Evolutionary conservation across 257 asterid species (phyloP).

Genomic region (Lavandula angustifolia): DNA sequence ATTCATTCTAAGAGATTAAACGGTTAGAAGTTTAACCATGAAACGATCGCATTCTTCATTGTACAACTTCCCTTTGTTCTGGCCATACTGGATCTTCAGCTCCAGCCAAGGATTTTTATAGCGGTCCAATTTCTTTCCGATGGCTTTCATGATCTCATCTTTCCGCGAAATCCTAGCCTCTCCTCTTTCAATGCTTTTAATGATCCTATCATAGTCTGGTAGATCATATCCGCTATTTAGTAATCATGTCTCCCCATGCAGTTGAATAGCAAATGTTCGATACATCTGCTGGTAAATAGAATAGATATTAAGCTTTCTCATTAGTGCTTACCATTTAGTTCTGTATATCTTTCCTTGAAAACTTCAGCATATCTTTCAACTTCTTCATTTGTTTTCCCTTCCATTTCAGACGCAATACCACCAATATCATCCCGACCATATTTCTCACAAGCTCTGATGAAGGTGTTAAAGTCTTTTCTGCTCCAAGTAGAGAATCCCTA

Average conservation of each 20-base stretch:
- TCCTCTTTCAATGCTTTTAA: constrained; percentile 94
- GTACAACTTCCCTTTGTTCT: constrained; percentile 97
- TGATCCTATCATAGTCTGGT: constrained; percentile 94
- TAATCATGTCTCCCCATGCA: not conserved
- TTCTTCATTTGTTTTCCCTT: constrained; percentile 91
- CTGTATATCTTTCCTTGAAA: constrained; percentile 92
- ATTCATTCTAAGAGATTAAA: not conserved
- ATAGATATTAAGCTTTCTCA: not conserved
- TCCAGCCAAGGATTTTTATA: constrained; percentile 98
- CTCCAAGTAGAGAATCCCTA: constrained; percentile 99
- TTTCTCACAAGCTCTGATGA: constrained; percentile 97
- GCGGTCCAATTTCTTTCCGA: constrained; percentile 93
- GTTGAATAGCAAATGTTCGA: not conserved
- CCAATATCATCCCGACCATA: constrained; percentile 82
- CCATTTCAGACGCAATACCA: constrained; percentile 94
- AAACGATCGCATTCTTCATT: constrained; percentile 99
- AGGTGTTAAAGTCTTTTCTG: constrained; percentile 89
- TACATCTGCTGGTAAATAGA: not conserved
- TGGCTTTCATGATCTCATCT: constrained; percentile 98
- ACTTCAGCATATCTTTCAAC: constrained; percentile 90
- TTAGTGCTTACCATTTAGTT: constrained; percentile 69
- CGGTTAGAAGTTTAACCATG: constrained; percentile 60
- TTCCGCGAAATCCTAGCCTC: constrained; percentile 94
- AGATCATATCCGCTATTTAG: constrained; percentile 26
- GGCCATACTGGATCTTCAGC: constrained; percentile 94